These are phyloP conservation scores for Candida gigantensis DNA, from an alignment of 1,139 yeast species.

Conservation along the genomic window DNA sequence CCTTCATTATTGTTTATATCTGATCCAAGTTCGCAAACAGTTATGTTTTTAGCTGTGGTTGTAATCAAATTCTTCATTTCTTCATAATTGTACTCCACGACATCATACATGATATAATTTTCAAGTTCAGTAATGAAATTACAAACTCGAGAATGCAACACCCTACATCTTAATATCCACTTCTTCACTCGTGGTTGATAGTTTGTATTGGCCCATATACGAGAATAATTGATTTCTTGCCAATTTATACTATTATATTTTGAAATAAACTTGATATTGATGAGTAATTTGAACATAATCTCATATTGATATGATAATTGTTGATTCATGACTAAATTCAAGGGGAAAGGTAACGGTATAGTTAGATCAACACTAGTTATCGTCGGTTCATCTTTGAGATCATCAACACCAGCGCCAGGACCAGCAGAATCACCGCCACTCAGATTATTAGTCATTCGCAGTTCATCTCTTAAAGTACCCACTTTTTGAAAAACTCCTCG, in stretches of 20 bases:
- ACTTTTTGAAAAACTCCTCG: constrained; percentile 6
- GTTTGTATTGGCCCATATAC: constrained; percentile 62
- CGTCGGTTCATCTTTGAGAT: constrained; percentile 17
- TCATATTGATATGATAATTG: constrained; percentile 80
- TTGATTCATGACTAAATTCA: constrained; percentile 70
- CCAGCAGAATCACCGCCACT: constrained; percentile 2
- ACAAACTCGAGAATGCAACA: constrained; percentile 63
- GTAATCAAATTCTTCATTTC: constrained; percentile 33
- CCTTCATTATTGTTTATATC: constrained; percentile 6
- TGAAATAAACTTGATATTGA: constrained; percentile 63
- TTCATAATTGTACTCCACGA: constrained; percentile 58
- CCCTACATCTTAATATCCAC: constrained; percentile 61
- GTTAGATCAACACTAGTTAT: constrained; percentile 59
- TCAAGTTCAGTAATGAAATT: constrained; percentile 58
- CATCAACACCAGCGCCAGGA: too few relatives aligned
- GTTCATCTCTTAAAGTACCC: background rate
- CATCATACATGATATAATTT: constrained; percentile 59
- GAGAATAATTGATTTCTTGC: constrained; percentile 68
- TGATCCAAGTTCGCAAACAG: constrained; percentile 7
- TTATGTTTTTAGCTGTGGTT: constrained; percentile 18
- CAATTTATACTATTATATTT: constrained; percentile 65
- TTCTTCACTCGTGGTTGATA: constrained; percentile 43
- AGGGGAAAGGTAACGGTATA: constrained; percentile 78
- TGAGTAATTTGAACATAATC: constrained; percentile 70
- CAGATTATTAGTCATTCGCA: constrained; percentile 1